phyloP scores from a whole-genome alignment of 305 asterid genomes.

The Fraxinus floribunda region DNA sequence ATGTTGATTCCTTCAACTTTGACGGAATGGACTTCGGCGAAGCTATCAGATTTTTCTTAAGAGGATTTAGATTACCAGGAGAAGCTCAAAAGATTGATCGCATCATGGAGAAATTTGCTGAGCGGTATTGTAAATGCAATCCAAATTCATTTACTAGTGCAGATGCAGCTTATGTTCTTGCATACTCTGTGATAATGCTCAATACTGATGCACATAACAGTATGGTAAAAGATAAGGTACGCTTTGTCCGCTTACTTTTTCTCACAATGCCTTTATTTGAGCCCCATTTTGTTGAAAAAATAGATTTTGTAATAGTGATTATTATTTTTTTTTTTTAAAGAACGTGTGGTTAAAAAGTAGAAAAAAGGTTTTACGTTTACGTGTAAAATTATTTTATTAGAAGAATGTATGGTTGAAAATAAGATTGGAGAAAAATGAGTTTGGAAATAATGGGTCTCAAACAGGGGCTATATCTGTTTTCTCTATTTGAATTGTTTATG shows the following conservation, averaged over 20 bases:
- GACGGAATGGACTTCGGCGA: conserved; percentile 90
- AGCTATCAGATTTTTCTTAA: conserved; percentile 87
- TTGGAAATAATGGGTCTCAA: neutral
- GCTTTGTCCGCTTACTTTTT: conserved; percentile 19
- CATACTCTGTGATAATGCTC: conserved; percentile 98
- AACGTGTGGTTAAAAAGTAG: neutral
- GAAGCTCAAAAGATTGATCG: conserved; percentile 99
- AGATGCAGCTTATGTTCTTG: conserved; percentile 96
- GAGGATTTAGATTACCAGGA: conserved; percentile 97
- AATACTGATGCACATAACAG: conserved; percentile 98
- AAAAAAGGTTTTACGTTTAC: neutral
- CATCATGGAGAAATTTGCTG: conserved; percentile 99
- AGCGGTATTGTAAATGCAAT: conserved; percentile 96
- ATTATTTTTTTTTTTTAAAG: too few species aligned
- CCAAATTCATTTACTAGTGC: conserved; percentile 91
- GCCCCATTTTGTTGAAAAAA: neutral
- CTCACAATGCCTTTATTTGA: neutral
- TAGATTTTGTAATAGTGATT: neutral
- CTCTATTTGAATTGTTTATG: neutral
- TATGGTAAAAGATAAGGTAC: conserved; percentile 98
- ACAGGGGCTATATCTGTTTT: neutral
- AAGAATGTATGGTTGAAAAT: neutral
- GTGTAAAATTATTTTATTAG: neutral
- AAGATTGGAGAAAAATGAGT: neutral
- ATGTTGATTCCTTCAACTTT: conserved; percentile 93